Percentiles rank a stretch among this genome's conserved stretches.
Conservation (phyloP, 2,329 filamentous ascomycete species). For the Penicillium sp. region DNA sequence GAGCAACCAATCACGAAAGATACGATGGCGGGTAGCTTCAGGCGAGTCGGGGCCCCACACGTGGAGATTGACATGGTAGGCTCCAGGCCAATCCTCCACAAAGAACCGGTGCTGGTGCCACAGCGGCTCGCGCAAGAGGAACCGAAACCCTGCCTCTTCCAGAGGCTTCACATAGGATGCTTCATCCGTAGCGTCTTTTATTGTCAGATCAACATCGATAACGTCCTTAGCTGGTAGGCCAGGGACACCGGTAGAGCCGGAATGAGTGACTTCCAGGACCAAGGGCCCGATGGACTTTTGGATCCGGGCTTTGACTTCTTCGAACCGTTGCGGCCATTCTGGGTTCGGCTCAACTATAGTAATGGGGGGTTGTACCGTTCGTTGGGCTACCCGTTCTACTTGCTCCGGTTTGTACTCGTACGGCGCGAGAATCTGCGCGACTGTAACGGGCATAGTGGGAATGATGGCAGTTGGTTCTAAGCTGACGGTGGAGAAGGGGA, state of each 20-base stretch:
- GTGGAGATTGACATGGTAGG: background rate
- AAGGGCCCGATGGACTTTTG: background rate
- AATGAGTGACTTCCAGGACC: background rate
- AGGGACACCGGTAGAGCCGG: background rate
- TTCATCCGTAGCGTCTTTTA: background rate
- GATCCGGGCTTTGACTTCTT: background rate
- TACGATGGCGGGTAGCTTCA: background rate
- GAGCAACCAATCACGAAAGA: background rate
- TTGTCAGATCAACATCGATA: background rate
- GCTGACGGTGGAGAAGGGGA: too few relatives aligned
- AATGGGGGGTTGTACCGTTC: background rate
- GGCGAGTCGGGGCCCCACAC: background rate
- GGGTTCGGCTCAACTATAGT: background rate
- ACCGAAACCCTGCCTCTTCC: background rate
- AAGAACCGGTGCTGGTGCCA: background rate
- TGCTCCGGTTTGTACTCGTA: background rate
- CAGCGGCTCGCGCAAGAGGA: background rate
- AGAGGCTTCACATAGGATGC: background rate
- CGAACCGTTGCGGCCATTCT: background rate
- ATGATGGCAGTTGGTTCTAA: background rate
- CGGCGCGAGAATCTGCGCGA: background rate
- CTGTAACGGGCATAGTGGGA: background rate
- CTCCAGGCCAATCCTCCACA: background rate
- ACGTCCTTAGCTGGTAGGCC: background rate
- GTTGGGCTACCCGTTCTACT: background rate